Evolutionary conservation across 1,284 basidiomycete genomes (phyloP), one percentile per base, ranked within the genome.

Genomic region (Termitomyces sp.): DNA sequence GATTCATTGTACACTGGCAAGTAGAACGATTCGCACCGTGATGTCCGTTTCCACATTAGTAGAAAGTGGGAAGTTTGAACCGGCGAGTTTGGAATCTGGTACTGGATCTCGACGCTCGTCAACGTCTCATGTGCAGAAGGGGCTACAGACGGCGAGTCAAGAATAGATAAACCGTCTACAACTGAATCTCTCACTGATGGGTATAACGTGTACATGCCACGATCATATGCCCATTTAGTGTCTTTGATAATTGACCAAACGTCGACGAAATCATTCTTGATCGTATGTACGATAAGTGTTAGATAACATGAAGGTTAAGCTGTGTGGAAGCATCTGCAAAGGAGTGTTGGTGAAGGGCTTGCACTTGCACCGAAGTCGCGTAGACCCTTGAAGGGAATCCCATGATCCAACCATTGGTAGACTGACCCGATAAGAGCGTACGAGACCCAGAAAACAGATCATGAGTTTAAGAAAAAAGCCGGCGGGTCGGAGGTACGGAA

Each of bases 161-260:
- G 58, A 57, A 61, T 58, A 61, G 60, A 53, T 42, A 45, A 54
- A 48, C 51, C 54, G 45, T 53, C 48, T 40, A 52, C 51, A 28
- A 18, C 45, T 57, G 53, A 55, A 57, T 56, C 52, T 57, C 52
- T 54, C 31, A 44, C 49, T 54, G 54, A 56, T 51, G 43, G 48
- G 9, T 21, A 52, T 52, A 57, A 59, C 57, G 59, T 59, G 55
- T 58, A 54, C 50, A 54, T 54, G 56, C 50, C 54, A 54, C 26
- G 7, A 40, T 26, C 33, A 37, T 55, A 43, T 55, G 39, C 51
- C 43, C 57, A 47, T 59, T 55, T 59, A 49, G 45, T 37, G 35
- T 34, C 31, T 50, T 43, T 44, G 35, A 49, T 8, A 5, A 30
- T 46, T 21, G 33, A 26, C n/a, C 30, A 34, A 46, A 14, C 28